These are phyloP conservation scores for Erigeron philadelphicus DNA, from an alignment of 140 eudicot genomes.

Conservation along the genomic window DNA sequence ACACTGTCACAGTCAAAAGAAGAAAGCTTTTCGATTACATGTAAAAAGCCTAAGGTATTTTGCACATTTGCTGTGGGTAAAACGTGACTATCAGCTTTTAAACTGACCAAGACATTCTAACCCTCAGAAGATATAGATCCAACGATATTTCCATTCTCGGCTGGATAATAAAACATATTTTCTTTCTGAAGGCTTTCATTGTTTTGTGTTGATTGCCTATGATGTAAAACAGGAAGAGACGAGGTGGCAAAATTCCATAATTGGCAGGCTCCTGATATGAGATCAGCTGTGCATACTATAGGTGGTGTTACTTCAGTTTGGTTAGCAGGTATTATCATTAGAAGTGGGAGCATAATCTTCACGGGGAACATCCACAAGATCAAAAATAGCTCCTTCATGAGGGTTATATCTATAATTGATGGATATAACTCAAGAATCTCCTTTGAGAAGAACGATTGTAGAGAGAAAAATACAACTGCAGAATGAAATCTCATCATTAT, in stretches of 20 bases:
- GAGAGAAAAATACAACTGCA: constrained; percentile 43
- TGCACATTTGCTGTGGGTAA: constrained; percentile 21
- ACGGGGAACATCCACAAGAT: constrained; percentile 36
- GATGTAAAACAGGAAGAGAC: constrained; percentile 48
- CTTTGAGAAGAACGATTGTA: constrained; percentile 28
- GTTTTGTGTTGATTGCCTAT: constrained; percentile 35
- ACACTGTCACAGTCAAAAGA: constrained; percentile 27
- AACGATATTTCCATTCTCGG: constrained; percentile 32
- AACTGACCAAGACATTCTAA: constrained; percentile 33
- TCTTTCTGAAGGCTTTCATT: constrained; percentile 27
- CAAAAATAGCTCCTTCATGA: constrained; percentile 41
- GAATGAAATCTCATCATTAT: constrained; percentile 18
- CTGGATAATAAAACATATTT: constrained; percentile 33
- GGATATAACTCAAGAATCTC: constrained; percentile 24
- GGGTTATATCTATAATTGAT: constrained; percentile 50
- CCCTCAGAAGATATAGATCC: constrained; percentile 34
- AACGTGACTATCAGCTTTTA: constrained; percentile 24
- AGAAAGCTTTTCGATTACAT: constrained; percentile 30
- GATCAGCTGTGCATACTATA: constrained; percentile 55
- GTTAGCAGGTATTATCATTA: constrained; percentile 24
- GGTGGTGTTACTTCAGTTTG: constrained; percentile 36
- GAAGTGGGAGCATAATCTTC: constrained; percentile 37
- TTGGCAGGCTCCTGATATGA: constrained; percentile 58
- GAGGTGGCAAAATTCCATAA: constrained; percentile 61
- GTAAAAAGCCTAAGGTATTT: constrained; percentile 29